Evolutionary conservation across 2,329 filamentous ascomycete genomes (phyloP), one percentile per base, ranked within the genome.

Genomic region (Penicillium vulpinum): DNA sequence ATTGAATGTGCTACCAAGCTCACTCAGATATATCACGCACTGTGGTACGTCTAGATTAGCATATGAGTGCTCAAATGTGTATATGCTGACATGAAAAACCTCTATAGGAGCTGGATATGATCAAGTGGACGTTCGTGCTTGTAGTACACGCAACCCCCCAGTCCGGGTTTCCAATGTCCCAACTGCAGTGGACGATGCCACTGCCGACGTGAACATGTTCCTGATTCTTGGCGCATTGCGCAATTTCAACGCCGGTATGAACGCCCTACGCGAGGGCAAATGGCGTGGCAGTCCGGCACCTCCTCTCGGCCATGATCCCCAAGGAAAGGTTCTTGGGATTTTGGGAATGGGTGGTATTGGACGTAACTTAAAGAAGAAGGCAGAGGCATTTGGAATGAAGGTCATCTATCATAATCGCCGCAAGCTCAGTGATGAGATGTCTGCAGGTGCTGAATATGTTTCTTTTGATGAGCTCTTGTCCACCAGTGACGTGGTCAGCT

Each of bases 261-360:
- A 81, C 4, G 79, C 83, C 13, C 79, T 93, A 10, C 85, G 91
- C 35, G 77, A 81, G 22, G 86, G 87, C 0, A 77, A 84, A 56
- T 95, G 89, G 88, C 81, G 85, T 51, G 89, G 88, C 4, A 71
- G 73, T 5, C 75, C 78, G 0, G 70, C 75, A 7, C 78, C 78
- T 7, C 81, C 83, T 0, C 80, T 86, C 0, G 91, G 90, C 13
- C 88, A 90, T 69, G 90, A 94, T 68, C 90, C 90, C 1, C 81
- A 89, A 72, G 89, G 88, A 35, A 94, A 93, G 73, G 78, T 87
- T 1, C 80, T 95, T 5, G 91, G 91, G 0, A 91, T 95, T 58
- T 73, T 95, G 39, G 91, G 91, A 7, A 93, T 94, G 90, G 91
- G 91, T 21, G 90, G 91, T 2, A 94, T 95, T 59, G 91, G 91